Percentiles rank a stretch among this genome's conserved stretches.
Conservation (phyloP, 1,139 yeast species). For the Eremothecium gossypii region DNA sequence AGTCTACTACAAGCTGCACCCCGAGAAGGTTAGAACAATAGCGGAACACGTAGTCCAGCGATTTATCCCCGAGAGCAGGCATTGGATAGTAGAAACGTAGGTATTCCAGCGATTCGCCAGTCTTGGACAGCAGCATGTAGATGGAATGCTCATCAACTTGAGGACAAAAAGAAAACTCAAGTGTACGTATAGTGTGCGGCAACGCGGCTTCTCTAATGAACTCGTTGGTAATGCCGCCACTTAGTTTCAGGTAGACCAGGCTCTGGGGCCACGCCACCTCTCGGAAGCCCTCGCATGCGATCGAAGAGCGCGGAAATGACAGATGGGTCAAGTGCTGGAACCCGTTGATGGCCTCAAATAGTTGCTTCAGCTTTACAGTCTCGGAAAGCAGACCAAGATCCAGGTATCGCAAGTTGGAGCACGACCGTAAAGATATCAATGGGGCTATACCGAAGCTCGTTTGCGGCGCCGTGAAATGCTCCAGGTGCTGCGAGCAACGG, state of each 20-base stretch:
- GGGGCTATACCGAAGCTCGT: slow-evolving; percentile 93
- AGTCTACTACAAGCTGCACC: slow-evolving; percentile 71
- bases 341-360: slow-evolving; percentile 63
- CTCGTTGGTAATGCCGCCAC: slow-evolving; percentile 84
- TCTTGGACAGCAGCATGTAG: slow-evolving; percentile 46
- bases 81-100: slow-evolving; percentile 75
- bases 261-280: slow-evolving; percentile 64
- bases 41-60: slow-evolving; percentile 63
- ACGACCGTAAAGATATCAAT: slow-evolving; percentile 62
- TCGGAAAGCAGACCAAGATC: slow-evolving; percentile 89
- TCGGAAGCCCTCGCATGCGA: slow-evolving; percentile 56
- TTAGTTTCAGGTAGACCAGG: slow-evolving; percentile 59
- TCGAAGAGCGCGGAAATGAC: slow-evolving; percentile 83
- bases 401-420: slow-evolving; percentile 51
- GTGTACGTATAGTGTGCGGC: slow-evolving; percentile 59
- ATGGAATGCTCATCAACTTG: slow-evolving; percentile 54
- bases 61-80: slow-evolving; percentile 64
- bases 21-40: slow-evolving; percentile 64
- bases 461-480: slow-evolving; percentile 80
- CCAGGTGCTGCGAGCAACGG: slow-evolving; percentile 56
- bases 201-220: slow-evolving; percentile 59
- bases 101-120: slow-evolving; percentile 56
- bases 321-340: slow-evolving; percentile 58
- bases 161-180: slow-evolving; percentile 88
- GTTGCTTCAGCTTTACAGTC: slow-evolving; percentile 70